Evolutionary conservation across 306 rosid genomes (phyloP).

Genomic region (Lathyrus tuberosus): DNA sequence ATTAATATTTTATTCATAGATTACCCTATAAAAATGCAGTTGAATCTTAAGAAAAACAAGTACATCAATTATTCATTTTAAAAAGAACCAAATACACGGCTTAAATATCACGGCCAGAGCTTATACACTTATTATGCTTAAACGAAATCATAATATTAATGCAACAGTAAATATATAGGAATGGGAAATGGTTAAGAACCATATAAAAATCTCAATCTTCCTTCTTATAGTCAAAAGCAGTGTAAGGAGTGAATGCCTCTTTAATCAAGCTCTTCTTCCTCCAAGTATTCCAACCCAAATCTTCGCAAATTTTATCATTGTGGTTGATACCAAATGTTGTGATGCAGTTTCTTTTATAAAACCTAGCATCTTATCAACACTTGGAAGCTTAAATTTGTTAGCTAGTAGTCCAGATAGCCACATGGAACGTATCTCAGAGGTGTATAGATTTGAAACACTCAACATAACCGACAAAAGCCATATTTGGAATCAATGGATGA

Average conservation of each 20-base stretch:
- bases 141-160: too few species aligned
- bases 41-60: too few species aligned
- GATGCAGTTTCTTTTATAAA: conserved; percentile 67
- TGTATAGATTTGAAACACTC: conserved; percentile 67
- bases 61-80: too few species aligned
- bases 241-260: conserved; percentile 66
- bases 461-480: conserved; percentile 74
- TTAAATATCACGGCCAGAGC: too few species aligned
- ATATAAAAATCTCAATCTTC: conserved; percentile 32
- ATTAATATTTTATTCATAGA: too few species aligned
- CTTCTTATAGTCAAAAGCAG: conserved; percentile 52
- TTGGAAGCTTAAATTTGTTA: conserved; percentile 63
- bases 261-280: conserved; percentile 71
- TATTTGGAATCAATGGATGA: conserved; percentile 77
- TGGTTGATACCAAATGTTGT: conserved; percentile 69
- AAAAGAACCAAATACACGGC: too few species aligned
- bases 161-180: too few species aligned
- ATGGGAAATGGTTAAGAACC: background rate
- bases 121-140: too few species aligned
- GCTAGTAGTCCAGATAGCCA: conserved; percentile 65
- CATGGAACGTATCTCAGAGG: conserved; percentile 68
- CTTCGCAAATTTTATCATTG: conserved; percentile 66
- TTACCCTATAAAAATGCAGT: too few species aligned
- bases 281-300: conserved; percentile 73
- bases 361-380: conserved; percentile 70